These are phyloP conservation scores for Ensete ventricosum DNA, from an alignment of 176 grass and related monocot genomes.

Conservation along the genomic window DNA sequence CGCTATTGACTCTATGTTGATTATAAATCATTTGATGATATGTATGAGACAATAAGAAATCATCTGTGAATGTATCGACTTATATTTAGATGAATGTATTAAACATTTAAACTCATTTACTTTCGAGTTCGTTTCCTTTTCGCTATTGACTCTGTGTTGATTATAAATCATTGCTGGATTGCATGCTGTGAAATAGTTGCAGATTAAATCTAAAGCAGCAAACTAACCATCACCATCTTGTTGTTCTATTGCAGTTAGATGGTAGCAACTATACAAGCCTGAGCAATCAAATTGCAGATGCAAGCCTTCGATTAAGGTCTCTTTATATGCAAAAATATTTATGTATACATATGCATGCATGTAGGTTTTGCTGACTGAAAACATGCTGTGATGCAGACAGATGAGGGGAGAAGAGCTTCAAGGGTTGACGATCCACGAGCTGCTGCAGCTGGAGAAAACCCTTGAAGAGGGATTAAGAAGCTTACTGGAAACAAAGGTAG, in stretches of 20 bases:
- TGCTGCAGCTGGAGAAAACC: slow-evolving; percentile 54
- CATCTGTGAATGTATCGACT: too few species aligned
- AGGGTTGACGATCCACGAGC: slow-evolving; percentile 45
- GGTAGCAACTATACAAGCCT: slow-evolving; percentile 34
- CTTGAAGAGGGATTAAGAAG: slow-evolving; percentile 37
- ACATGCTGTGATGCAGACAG: slow-evolving; percentile 31
- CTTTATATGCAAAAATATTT: too few species aligned
- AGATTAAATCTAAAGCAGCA: neutral
- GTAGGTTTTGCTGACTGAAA: too few species aligned
- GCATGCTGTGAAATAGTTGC: neutral
- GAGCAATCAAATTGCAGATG: slow-evolving; percentile 36
- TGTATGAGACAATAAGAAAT: too few species aligned
- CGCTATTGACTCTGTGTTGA: too few species aligned
- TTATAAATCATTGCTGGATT: neutral
- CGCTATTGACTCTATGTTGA: too few species aligned
- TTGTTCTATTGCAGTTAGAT: slow-evolving; percentile 28
- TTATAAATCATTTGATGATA: too few species aligned
- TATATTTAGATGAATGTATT: too few species aligned
- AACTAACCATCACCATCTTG: neutral
- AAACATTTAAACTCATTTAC: too few species aligned
- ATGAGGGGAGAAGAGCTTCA: slow-evolving; percentile 78
- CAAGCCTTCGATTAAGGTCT: slow-evolving; percentile 51
- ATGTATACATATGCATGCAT: neutral
- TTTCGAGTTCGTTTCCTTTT: too few species aligned
- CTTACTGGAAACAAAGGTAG: slow-evolving; percentile 61